These are phyloP conservation scores for Cantharellus cinnabarinus DNA, from an alignment of 768 basidiomycete genomes.

Conservation along the genomic window DNA sequence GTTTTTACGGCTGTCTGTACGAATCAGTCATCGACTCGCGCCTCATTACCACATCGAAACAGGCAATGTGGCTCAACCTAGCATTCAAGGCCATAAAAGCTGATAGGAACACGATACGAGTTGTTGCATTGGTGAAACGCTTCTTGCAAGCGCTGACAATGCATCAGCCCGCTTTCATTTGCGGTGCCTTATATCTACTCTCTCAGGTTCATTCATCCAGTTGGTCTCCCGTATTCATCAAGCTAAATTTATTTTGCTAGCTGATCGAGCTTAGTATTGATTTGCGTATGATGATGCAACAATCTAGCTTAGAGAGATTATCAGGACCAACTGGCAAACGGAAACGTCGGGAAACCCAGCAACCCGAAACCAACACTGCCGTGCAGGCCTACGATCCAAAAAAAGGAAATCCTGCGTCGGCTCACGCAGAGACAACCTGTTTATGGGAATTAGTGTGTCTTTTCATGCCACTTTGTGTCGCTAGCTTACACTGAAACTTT, in stretches of 20 bases:
- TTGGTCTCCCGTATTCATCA: no score
- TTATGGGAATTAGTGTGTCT: slow-evolving; percentile 75
- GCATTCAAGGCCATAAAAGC: slow-evolving; percentile 77
- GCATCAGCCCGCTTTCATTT: slow-evolving; percentile 70
- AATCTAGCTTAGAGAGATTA: not conserved
- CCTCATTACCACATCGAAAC: slow-evolving; percentile 66
- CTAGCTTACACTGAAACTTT: not conserved
- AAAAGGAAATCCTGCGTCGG: slow-evolving; percentile 79
- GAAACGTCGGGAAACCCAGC: not conserved
- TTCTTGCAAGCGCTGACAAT: slow-evolving; percentile 63
- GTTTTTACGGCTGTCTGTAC: slow-evolving; percentile 60
- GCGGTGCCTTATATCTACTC: slow-evolving; percentile 70
- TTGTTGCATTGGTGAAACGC: slow-evolving; percentile 63
- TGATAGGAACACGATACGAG: slow-evolving; percentile 35
- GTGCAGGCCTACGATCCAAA: slow-evolving; percentile 49
- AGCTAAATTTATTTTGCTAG: no score
- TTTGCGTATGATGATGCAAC: not conserved
- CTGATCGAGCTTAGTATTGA: not conserved
- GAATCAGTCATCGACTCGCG: slow-evolving; percentile 72
- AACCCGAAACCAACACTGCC: not conserved
- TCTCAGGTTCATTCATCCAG: slow-evolving; percentile 44
- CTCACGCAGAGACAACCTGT: slow-evolving; percentile 56
- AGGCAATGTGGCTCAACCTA: slow-evolving; percentile 91
- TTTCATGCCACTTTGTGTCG: not conserved
- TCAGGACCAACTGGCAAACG: not conserved